Base-by-base conservation (phyloP, 108 stramenopile genomes). In the Nitzschia sp. region DNA sequence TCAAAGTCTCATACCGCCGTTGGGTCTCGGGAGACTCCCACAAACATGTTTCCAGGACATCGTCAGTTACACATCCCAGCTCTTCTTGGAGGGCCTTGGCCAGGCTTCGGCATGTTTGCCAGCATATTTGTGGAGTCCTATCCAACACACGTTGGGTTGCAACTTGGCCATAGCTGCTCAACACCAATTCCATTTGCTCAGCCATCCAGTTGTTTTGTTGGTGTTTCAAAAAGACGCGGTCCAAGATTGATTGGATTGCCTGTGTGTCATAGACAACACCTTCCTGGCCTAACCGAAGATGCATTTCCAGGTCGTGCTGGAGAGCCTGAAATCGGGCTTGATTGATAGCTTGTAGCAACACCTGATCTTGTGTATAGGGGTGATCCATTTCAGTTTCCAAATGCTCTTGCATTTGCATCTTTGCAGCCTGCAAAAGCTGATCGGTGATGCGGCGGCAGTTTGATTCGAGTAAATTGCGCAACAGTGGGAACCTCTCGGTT, bases 101-200 rank as follows among this genome's bases (percentile, higher is more conserved):
- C 11, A 83, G 60, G 10, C 71, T 71, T 15, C 79, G 77, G 42
- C 67, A 70, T 8, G 72, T 63, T 52, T 83, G 63, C 82, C 82
- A 83, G 46, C 87, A 88, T 60, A 85, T 81, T 80, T 85, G 85
- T 8, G 87, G 87, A 10, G 81, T 79, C n/a, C 77, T 80, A 67
- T 88, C 87, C 60, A 88, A 51, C 12, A 88, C 80, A n/a, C 87
- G 74, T 50, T 80, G 76, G 8, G 84, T 80, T 22, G 84, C 83
- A 40, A 88, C 75, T 42, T 77, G 75, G 0, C 87, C 87, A 58
- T 88, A 88, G 12, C 66, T 44, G 51, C 80, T 77, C 41, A 88
- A 41, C 15, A 85, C 80, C 29, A 82, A 52, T 42, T 88, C 80
- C 87, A 88, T 88, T 39, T 88, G 84, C 54, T 85, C 84, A 0